Base-by-base conservation (phyloP, 1,284 basidiomycete species). In the Lignosus rhinocerotis region DNA sequence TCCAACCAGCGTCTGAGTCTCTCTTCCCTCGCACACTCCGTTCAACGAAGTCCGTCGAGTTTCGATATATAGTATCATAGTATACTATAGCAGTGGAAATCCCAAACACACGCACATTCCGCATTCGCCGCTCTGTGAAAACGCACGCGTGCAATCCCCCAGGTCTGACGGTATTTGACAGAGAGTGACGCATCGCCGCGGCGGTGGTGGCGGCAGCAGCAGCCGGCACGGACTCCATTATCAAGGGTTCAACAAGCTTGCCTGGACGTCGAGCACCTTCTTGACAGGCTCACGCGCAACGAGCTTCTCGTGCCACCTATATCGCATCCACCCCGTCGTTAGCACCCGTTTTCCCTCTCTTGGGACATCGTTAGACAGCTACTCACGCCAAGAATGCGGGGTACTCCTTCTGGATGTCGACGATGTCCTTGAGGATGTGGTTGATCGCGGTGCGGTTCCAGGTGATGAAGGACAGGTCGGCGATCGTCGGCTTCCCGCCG, bases 401-500 rank as follows among this genome's bases (percentile, higher is more conserved):
- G 57, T 54, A 66, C 51, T 64, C 48, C 54, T 62, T 64, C 57
- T 56, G 56, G 30, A 58, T 16, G 32, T 61, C 45, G 43, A 58
- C 53, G 30, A 54, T 17, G 42, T 55, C 61, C 53, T 60, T 60
- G 36, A 63, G 51, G 34, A 56, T 32, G 21, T 33, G 33, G 34
- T 34, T 33, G 48, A 64, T 36, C 30, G 57, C 65, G 6, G 30
- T 47, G 51, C 51, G 45, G 61, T 64, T 63, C 65, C 65, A 66
- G 3, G 63, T 51, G 53, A 64, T 55, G 59, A 66, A 67, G 8
- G 66, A 61, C 11, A 68, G 50, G 55, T 69, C 68, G 3, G 67
- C 67, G 42, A 69, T 58, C 14, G 68, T 68, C 32, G 52, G 57
- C 60, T 68, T 68, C 36, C 58, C 66, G 39, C 64, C 64, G 32